phyloP scores from a whole-genome alignment of 345 rosid species.

The Kandelia obovata region DNA sequence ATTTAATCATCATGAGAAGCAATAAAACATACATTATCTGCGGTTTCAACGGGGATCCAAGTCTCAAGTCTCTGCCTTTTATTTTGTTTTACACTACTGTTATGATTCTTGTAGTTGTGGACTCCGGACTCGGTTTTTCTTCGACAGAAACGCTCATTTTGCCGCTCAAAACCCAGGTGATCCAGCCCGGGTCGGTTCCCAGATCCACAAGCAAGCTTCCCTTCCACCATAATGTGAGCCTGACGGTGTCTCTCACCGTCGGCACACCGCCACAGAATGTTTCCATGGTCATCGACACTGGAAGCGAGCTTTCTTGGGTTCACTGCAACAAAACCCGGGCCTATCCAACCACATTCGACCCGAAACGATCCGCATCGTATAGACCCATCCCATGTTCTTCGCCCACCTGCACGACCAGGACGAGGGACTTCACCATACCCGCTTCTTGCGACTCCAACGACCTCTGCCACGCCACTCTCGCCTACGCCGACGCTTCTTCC shows the following conservation, averaged over 20 bases:
- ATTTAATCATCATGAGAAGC: neutral
- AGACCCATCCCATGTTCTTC: conserved; percentile 62
- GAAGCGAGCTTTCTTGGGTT: conserved; percentile 91
- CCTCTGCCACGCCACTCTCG: conserved; percentile 72
- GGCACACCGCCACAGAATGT: conserved; percentile 91
- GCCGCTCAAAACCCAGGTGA: conserved; percentile 53
- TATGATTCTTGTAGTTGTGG: neutral
- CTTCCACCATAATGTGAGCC: conserved; percentile 76
- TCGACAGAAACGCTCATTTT: conserved; percentile 39
- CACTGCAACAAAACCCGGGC: conserved; percentile 53
- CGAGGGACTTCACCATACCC: conserved; percentile 73
- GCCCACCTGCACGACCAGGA: conserved; percentile 56
- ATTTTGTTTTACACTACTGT: neutral
- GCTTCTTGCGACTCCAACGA: conserved; percentile 72
- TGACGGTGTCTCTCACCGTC: conserved; percentile 65
- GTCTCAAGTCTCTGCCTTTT: conserved; percentile 14
- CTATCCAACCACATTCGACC: conserved; percentile 47
- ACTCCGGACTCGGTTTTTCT: conserved; percentile 7
- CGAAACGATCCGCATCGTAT: conserved; percentile 61
- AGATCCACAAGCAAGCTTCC: conserved; percentile 64
- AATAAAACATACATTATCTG: conserved; percentile 8
- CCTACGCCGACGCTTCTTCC: conserved; percentile 85
- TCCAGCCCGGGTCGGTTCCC: conserved; percentile 37
- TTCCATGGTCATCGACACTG: conserved; percentile 87
- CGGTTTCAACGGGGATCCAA: neutral